Percentiles rank a stretch among this genome's conserved stretches.
Conservation (phyloP, 192 early-diverging fungal species). For the Cetraspora pellucida region DNA sequence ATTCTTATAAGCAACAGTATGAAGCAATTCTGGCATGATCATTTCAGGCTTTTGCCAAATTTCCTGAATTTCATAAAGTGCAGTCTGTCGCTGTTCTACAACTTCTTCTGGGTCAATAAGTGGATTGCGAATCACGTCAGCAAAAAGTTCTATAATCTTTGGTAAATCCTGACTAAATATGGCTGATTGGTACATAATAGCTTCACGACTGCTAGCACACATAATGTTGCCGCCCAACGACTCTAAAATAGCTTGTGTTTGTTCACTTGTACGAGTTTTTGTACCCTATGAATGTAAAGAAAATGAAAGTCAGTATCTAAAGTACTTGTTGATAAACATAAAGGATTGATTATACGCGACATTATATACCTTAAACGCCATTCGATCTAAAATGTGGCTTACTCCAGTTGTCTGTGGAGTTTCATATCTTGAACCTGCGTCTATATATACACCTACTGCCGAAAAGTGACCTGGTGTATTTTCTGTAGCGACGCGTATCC, state of each 20-base stretch:
- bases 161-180: conserved; percentile 84
- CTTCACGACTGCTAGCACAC: conserved; percentile 87
- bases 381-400: conserved; percentile 85
- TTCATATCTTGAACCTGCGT: conserved; percentile 91
- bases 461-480: conserved; percentile 87
- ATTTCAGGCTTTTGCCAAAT: conserved; percentile 82
- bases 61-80: conserved; percentile 88
- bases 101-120: conserved; percentile 75
- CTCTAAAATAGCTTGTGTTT: conserved; percentile 79
- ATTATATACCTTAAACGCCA: conserved; percentile 84
- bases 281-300: conserved; percentile 54
- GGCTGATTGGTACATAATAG: conserved; percentile 94
- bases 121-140: conserved; percentile 81
- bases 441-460: conserved; percentile 85
- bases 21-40: conserved; percentile 85
- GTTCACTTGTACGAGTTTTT: conserved; percentile 61
- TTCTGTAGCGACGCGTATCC: conserved; percentile 83
- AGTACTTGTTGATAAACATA: neutral
- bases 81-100: conserved; percentile 74
- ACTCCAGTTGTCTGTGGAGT: conserved; percentile 67
- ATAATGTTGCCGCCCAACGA: conserved; percentile 88
- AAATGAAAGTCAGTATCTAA: neutral
- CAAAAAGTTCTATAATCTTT: conserved; percentile 71
- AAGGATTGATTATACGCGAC: neutral
- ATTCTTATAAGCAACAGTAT: conserved; percentile 76